phyloP scores from a whole-genome alignment of 768 basidiomycete genomes.

The Leucosporidium scottii region DNA sequence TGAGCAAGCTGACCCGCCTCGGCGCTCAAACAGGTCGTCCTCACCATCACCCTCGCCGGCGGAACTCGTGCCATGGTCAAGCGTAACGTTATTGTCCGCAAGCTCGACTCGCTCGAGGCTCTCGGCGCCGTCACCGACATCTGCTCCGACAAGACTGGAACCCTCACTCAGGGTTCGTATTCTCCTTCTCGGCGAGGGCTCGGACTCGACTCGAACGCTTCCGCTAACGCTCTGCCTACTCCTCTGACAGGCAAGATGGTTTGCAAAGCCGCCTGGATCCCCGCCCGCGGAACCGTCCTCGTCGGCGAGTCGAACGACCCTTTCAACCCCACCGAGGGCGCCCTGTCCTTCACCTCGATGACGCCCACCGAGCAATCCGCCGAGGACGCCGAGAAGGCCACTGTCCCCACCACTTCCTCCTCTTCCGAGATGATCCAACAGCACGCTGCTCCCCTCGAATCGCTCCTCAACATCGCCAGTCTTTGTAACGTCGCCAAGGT shows the following conservation, averaged over 20 bases:
- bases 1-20: neutral
- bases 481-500: conserved; percentile 46
- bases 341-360: conserved; percentile 12
- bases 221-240: neutral
- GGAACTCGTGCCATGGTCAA: conserved; percentile 43
- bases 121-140: conserved; percentile 46
- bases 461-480: conserved; percentile 42
- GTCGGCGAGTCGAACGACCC: conserved; percentile 16
- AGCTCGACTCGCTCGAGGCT: conserved; percentile 40
- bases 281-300: conserved; percentile 15
- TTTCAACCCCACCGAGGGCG: conserved; percentile 35
- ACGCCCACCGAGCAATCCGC: conserved; percentile 24
- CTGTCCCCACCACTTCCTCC: conserved; percentile 11
- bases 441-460: conserved; percentile 32
- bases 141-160: conserved; percentile 47
- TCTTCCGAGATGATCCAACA: conserved; percentile 36
- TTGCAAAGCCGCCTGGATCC: conserved; percentile 34
- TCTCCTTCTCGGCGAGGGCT: neutral
- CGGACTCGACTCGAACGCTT: neutral
- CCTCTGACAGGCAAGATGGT: conserved; percentile 47
- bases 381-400: conserved; percentile 14
- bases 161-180: conserved; percentile 40
- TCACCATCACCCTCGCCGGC: neutral
- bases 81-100: neutral
- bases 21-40: neutral